Base-by-base conservation (phyloP, 345 rosid species). In the Acer yangbiense region DNA sequence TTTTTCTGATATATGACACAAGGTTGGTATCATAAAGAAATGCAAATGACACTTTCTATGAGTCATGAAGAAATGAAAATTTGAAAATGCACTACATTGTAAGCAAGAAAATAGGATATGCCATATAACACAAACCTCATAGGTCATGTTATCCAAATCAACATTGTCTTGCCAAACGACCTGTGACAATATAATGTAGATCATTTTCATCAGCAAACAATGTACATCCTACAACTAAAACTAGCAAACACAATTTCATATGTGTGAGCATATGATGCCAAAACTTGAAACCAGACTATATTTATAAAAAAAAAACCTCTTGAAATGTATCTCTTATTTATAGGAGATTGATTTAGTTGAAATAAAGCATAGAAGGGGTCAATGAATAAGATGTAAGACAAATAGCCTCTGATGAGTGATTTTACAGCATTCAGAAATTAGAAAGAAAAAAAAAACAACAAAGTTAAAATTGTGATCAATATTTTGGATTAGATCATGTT, bases 141-240 rank as follows among this genome's bases (percentile, higher is more conserved):
- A 89, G 66, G 92, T 88, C 95, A 89, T 91, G 87, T 75, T 85
- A 82, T 91, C 93, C 6, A 85, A 93, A 85, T 91, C 88, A 12
- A 91, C 39, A 44, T 82, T 82, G 69, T 87, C 95, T 82, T 89
- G 92, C 93, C 90, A 89, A 75, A 79, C 79, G 64, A 66, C 90
- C 93, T 91, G 90, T 76, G 76, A 68, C 74, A 86, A 64, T 12
- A 46, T 9, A 73, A 60, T 9, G 12, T n/a, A 52, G 71, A 58
- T 29, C 41, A 68, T 23, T 54, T 68, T 58, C 6, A 60, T 76
- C 73, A 83, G 64, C 35, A 69, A 35, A 69, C 21, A 46, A 23
- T 41, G 35, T 8, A 54, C 41, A 72, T 14, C 21, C 69, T 43
- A 21, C 0, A 43, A 23, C 61, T 61, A 76, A 50, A 55, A 69